Base-by-base conservation (phyloP, 2,329 filamentous ascomycete genomes). In the Dothistroma pini region DNA sequence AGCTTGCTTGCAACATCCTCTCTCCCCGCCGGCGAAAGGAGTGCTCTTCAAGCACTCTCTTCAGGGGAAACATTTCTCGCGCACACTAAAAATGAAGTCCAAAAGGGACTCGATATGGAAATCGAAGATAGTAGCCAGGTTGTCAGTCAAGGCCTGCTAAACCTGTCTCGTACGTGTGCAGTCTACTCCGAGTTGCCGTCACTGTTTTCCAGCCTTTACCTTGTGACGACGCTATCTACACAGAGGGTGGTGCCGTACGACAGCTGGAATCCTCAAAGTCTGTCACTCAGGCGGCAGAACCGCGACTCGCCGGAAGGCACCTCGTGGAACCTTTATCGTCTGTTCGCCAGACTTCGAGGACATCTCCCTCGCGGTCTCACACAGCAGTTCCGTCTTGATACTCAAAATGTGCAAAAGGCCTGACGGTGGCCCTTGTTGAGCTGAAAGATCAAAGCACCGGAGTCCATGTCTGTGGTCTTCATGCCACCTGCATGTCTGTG, bases 391-490 rank as follows among this genome's bases (percentile, higher is more conserved):
- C 79, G 67, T 79, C 75, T 59, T 80, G 73, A 57, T 81, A 81
- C 57, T 81, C 79, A 11, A 81, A 67, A 68, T 80, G 79, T 1
- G 79, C 79, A 58, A 76, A 79, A 4, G 75, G 73, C 12, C 77
- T 72, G 34, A 80, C 78, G 58, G 54, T 54, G 12, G 61, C 58
- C 25, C 19, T 48, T 48, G 8, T 62, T 54, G 25, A 73, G 55
- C 11, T 70, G 68, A 76, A 78, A 81, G 6, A 81, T 66, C 16
- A 75, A 67, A 4, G 63, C 60, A 11, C 78, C 78, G 16, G 74
- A 73, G 51, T 81, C 78, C 76, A 81, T 80, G 63, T 79, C 77
- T 5, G 75, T 79, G 47, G 80, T 78, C 56, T 76, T 74, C 41
- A 81, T 59, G 0, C 78, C 79, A n/a, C 78, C 79, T 14, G 69